Evolutionary conservation across 2,329 filamentous ascomycete species (phyloP).

Genomic region (Catunica adiposa): DNA sequence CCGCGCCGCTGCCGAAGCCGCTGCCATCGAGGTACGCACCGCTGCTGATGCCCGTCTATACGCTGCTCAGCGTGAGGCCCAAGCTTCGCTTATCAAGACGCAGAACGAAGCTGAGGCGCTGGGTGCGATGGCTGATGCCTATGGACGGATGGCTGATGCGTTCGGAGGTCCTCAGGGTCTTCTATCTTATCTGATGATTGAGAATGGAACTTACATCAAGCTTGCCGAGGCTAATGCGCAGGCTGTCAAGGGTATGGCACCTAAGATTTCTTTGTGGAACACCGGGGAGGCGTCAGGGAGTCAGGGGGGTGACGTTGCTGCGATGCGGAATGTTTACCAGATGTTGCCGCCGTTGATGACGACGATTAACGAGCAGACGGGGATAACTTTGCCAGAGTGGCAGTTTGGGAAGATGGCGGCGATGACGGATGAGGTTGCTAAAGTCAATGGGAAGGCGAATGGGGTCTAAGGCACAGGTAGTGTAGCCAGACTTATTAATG

Average conservation of each 20-base stretch:
- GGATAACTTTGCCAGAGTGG: constrained; percentile 66
- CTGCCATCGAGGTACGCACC: constrained; percentile 29
- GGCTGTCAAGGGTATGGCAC: constrained; percentile 60
- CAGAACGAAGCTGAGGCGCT: constrained; percentile 65
- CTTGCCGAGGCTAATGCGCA: constrained; percentile 63
- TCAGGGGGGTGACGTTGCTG: constrained; percentile 22
- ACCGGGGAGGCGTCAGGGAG: constrained; percentile 39
- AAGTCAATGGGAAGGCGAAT: not conserved
- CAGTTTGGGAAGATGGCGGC: constrained; percentile 37
- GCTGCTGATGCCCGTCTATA: constrained; percentile 27
- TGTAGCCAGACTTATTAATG: too few relatives aligned
- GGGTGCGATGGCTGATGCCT: constrained; percentile 63
- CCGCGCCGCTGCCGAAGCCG: constrained; percentile 33
- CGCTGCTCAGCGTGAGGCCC: constrained; percentile 32
- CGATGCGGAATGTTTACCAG: constrained; percentile 68
- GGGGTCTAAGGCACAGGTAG: too few relatives aligned
- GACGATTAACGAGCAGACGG: constrained; percentile 80
- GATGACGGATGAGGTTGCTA: constrained; percentile 18
- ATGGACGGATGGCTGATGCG: constrained; percentile 51
- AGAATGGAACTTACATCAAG: constrained; percentile 61
- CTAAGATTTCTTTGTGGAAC: constrained; percentile 86
- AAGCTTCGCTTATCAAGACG: constrained; percentile 41
- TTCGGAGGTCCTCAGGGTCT: constrained; percentile 65
- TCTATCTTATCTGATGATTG: constrained; percentile 75
- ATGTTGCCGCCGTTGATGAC: constrained; percentile 66